Base-by-base conservation (phyloP, 768 basidiomycete species). In the Lactifluus rugatus region DNA sequence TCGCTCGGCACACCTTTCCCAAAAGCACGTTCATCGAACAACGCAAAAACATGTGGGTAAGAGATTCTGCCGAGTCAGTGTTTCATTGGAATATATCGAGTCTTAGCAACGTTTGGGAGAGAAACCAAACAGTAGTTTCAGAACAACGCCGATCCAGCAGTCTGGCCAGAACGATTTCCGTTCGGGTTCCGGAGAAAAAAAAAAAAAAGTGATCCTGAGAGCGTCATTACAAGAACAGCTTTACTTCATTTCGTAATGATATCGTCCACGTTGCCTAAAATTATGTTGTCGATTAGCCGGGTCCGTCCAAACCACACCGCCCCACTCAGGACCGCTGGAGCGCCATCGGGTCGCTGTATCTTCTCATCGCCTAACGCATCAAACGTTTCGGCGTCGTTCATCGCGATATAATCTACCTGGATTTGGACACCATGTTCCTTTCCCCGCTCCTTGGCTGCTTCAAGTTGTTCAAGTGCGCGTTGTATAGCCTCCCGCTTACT, bases 251-350 rank as follows among this genome's bases (percentile, higher is more conserved):
- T 10, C 19, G 49, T 21, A 25, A 80, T 53, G 54, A 79, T 72
- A 21, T 62, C 69, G 45, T 61, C 67, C 9, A 66, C 60, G 64
- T 81, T 74, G 9, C 84, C 92, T 1, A 96, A 70, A 44, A 96
- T 73, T 52, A 96, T 70, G 69, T 98, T 99, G 71, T 99, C 95
- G 44, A 99, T 97, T 64, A 99, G 70, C 63, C 94, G 78, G 41
- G 93, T 97, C 68, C 77, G 79, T 41, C 90, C 91, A 2, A 94
- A 80, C 80, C 86, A 88, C 61, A 94, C 66, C 28, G 91, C 93
- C 2, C 92, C 93, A 60, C 92, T 95, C 51, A 97, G 65, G 21
- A 96, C 81, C 31, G 86, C 81, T 9, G 78, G 61, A 67, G 19
- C 60, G 69, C 68, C 60, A 68, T 67, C 14, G 66, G 10, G 62